Conservation (phyloP, 2,329 filamentous ascomycete genomes). For the Ophiostoma fasciatum region DNA sequence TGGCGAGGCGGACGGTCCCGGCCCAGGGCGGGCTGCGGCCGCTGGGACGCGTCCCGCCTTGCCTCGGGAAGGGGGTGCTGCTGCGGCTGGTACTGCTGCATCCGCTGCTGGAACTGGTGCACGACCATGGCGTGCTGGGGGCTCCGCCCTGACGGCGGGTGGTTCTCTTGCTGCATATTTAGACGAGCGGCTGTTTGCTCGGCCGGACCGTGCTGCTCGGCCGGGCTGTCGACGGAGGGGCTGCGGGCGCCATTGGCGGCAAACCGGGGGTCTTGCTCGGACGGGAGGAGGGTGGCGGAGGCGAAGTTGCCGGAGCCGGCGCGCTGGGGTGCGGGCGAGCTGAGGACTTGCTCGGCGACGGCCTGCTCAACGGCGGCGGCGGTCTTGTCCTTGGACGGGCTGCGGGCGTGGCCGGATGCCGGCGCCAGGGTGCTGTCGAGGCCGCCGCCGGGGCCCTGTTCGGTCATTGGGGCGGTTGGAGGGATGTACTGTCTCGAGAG, state of each 20-base stretch:
- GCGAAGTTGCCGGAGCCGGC: conserved; percentile 7
- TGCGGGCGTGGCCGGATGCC: conserved; percentile 25
- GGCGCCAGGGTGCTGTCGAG: conserved; percentile 23
- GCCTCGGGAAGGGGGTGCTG: no score
- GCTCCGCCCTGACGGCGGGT: no score
- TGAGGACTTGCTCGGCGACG: conserved; percentile 24
- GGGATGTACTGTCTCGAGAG: no score
- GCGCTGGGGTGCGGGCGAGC: conserved; percentile 16
- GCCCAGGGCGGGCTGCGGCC: no score
- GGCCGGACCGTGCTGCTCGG: no score
- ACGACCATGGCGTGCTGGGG: neutral
- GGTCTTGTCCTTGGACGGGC: conserved; percentile 28
- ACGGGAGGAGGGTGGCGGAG: neutral
- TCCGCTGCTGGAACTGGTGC: neutral
- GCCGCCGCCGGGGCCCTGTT: conserved; percentile 31
- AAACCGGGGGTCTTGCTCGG: conserved; percentile 11
- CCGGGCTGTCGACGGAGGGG: no score
- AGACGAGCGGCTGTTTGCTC: no score
- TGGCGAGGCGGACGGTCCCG: no score
- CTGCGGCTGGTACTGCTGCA: conserved; percentile 1
- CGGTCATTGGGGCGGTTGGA: conserved; percentile 22
- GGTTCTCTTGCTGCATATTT: no score
- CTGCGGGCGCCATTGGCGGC: conserved; percentile 6
- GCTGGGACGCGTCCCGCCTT: no score
- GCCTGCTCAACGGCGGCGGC: conserved; percentile 27